Evolutionary conservation across 108 stramenopile genomes (phyloP), one percentile per base, ranked within the genome.

Genomic region (Stephanodiscus triporus): DNA sequence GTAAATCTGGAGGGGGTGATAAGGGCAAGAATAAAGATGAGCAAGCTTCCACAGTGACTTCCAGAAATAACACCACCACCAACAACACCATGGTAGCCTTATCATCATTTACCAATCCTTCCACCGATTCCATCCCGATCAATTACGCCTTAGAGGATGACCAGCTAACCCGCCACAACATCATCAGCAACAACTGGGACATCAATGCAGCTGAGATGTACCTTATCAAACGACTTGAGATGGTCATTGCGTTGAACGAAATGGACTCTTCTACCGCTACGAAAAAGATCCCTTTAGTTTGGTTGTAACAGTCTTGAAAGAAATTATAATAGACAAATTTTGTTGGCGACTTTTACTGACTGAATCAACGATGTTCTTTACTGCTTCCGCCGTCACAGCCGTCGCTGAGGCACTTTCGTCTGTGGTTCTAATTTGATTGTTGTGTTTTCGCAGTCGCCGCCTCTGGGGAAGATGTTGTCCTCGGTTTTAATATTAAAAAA

Each of bases 21-120:
- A 66, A 66, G 73, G 26, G 47, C 47, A 84, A 63, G 49, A 81
- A 75, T 45, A 83, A 77, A 76, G 83, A 76, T 11, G 78, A 82
- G 40, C 43, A 45, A 45, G 16, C 43, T 45, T 17, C 43, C 14
- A 1, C 16, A 0, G 53, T 26, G 26, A 26, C 9, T 24, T 9
- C 9, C 9, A 24, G 26, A 9, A 54, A 26, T 27, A 5, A 26
- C 8, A 11, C 23, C 9, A 54, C 23, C 26, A 10, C 9, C 26
- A 26, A 2, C 23, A 26, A 0, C 20, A 54, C 0, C 13, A 20
- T 9, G 24, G 24, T 5, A 17, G 7, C 2, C 23, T 6, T 7
- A 11, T 0, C 20, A 20, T 20, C 51, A 24, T 20, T 7, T 13
- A 20, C 23, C 7, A 6, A 26, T 22, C 53, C 53, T 27, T 54